Evolutionary conservation across 1,139 yeast genomes (phyloP).

Genomic region (Debaryomyces singareniensis): DNA sequence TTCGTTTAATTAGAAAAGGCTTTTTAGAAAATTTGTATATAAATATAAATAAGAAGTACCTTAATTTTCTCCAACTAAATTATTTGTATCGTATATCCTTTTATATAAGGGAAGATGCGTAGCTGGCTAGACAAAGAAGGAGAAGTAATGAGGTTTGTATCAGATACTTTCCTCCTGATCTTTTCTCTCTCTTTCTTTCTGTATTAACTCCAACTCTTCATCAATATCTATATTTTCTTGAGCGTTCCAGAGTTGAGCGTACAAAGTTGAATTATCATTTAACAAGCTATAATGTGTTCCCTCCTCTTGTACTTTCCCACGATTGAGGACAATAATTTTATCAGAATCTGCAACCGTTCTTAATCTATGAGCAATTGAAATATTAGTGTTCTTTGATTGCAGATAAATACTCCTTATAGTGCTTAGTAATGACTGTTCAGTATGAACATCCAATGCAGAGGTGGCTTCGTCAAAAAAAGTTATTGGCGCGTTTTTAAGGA

Average conservation of each 20-base stretch:
- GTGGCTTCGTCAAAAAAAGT: conserved; percentile 97
- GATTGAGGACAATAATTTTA: conserved; percentile 78
- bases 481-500: conserved; percentile 79
- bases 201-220: conserved; percentile 16
- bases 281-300: conserved; percentile 71
- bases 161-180: no score
- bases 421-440: conserved; percentile 76
- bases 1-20: no score
- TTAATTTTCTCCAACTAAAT: no score
- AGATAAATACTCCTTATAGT: conserved; percentile 63
- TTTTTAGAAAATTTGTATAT: no score
- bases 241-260: conserved; percentile 80
- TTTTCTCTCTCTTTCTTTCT: conserved; percentile 12
- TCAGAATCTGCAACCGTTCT: conserved; percentile 94
- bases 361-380: conserved; percentile 89
- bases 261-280: conserved; percentile 49
- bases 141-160: no score
- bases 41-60: no score
- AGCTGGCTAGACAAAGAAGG: no score
- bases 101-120: no score
- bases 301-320: conserved; percentile 79
- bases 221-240: conserved; percentile 73
- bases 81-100: no score
- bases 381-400: conserved; percentile 60
- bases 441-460: conserved; percentile 91